Evolutionary conservation across 495 filamentous ascomycete genomes (phyloP), one percentile per base, ranked within the genome.

Genomic region (Cladorrhinum samala): DNA sequence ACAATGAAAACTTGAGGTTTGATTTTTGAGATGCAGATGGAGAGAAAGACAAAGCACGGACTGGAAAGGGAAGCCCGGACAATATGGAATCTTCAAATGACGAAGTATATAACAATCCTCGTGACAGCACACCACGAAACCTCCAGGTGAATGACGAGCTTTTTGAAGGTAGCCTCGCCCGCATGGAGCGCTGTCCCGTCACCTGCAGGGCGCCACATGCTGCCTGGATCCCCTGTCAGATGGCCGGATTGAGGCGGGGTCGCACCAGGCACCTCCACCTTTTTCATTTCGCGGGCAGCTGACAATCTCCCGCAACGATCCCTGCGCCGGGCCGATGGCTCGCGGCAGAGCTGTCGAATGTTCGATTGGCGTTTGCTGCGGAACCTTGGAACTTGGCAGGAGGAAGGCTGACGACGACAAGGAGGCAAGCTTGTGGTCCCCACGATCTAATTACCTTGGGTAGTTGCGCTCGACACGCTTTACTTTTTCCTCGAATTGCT

Each of bases 401-500:
- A 50, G 45, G 53, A 53, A 44, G 49, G 59, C 53, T 62, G 59
- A 62, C 59, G 59, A 62, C 59, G 53, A 54, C 38, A 44, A 11
- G 48, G 53, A 51, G 56, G 50, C 40, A 50, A 57, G 55, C 55
- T 40, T 9, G 37, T 21, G 45, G 41, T n/a, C 25, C 49, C 55
- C 45, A 49, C 49, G 49, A 19, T 16, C 5, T 48, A 36, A 44
- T 51, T 17, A 40, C 19, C n/a, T n/a, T n/a, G n/a, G n/a, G n/a
- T n/a, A n/a, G n/a, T 44, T 17, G 19, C 43, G 9, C 45, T 46
- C 18, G 9, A 16, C 24, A 6, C 17, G 4, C 23, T 54, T 33
- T 17, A 4, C 14, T 9, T 46, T 30, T 25, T 25, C n/a, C n/a
- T 47, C 21, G 45, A 47, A 47, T 47, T 17, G 24, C 45, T 16